A percentile compares a stretch with the other conserved stretches of the same genome.
Conservation (phyloP, 108 stramenopile genomes). For the Conticribra guillardii region DNA sequence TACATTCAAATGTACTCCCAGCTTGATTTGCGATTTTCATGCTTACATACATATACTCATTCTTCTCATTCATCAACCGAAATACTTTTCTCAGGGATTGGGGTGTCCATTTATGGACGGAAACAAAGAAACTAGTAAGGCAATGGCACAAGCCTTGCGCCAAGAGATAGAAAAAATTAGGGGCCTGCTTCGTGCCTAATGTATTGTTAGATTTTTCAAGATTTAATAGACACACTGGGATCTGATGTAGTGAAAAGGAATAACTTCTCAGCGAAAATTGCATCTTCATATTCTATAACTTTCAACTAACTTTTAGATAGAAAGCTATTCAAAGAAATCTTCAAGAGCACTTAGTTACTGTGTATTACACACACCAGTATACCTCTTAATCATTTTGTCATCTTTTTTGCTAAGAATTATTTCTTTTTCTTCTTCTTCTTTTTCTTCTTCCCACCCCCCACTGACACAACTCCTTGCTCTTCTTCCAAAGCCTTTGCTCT, state of each 20-base stretch:
- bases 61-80: too few species aligned
- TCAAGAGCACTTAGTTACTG: too few species aligned
- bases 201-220: too few species aligned
- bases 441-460: conserved; percentile 40
- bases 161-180: not conserved
- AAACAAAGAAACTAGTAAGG: not conserved
- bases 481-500: conserved; percentile 31
- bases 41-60: too few species aligned
- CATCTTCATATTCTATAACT: too few species aligned
- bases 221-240: too few species aligned
- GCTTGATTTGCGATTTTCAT: too few species aligned
- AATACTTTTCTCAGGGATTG: not conserved
- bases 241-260: too few species aligned
- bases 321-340: not conserved
- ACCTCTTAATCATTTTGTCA: too few species aligned
- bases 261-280: too few species aligned
- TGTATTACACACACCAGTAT: too few species aligned
- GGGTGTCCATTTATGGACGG: not conserved
- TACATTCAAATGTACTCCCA: too few species aligned
- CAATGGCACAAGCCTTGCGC: not conserved
- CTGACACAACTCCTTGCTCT: not conserved
- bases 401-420: not conserved
- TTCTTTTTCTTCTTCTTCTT: conserved; percentile 44
- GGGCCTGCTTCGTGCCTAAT: not conserved
- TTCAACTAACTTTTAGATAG: not conserved